Evolutionary conservation across 2,329 filamentous ascomycete species (phyloP).

Genomic region (Remersonia thermophila): DNA sequence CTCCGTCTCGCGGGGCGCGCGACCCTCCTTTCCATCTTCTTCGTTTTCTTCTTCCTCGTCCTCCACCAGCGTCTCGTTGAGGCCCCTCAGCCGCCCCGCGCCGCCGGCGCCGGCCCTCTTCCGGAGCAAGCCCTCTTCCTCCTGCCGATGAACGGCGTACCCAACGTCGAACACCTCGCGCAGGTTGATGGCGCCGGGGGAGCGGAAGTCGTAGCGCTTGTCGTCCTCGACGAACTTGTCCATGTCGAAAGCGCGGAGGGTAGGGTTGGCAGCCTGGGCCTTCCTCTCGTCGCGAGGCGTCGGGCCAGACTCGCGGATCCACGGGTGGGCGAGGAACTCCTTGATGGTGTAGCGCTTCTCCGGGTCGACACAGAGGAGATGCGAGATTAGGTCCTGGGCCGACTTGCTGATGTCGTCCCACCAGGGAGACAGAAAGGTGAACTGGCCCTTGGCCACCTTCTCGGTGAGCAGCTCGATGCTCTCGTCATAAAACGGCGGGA

Average conservation of each 20-base stretch:
- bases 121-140: slow-evolving; percentile 85
- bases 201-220: slow-evolving; percentile 81
- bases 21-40: slow-evolving; percentile 44
- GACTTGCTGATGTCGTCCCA: slow-evolving; percentile 98
- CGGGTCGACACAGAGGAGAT: slow-evolving; percentile 86
- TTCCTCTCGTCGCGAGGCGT: slow-evolving; percentile 49
- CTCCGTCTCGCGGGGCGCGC: slow-evolving; percentile 37
- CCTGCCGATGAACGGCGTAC: slow-evolving; percentile 94
- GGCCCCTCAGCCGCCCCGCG: slow-evolving; percentile 44
- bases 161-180: slow-evolving; percentile 96
- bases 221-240: slow-evolving; percentile 43
- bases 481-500: slow-evolving; percentile 97
- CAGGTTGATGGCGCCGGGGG: slow-evolving; percentile 85
- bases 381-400: slow-evolving; percentile 85
- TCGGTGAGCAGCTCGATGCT: slow-evolving; percentile 94
- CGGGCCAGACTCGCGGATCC: slow-evolving; percentile 60
- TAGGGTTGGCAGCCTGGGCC: slow-evolving; percentile 27
- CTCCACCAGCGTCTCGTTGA: slow-evolving; percentile 57
- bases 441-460: slow-evolving; percentile 93
- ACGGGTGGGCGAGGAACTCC: slow-evolving; percentile 88
- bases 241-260: slow-evolving; percentile 46
- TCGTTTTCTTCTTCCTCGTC: slow-evolving; percentile 44
- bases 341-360: slow-evolving; percentile 89
- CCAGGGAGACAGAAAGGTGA: slow-evolving; percentile 96
- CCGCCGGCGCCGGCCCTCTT: slow-evolving; percentile 74